A percentile compares a stretch with the other conserved stretches of the same genome.
These are phyloP conservation scores for Zea mays DNA, from an alignment of 176 grass and related monocot genomes.

Conservation along the genomic window DNA sequence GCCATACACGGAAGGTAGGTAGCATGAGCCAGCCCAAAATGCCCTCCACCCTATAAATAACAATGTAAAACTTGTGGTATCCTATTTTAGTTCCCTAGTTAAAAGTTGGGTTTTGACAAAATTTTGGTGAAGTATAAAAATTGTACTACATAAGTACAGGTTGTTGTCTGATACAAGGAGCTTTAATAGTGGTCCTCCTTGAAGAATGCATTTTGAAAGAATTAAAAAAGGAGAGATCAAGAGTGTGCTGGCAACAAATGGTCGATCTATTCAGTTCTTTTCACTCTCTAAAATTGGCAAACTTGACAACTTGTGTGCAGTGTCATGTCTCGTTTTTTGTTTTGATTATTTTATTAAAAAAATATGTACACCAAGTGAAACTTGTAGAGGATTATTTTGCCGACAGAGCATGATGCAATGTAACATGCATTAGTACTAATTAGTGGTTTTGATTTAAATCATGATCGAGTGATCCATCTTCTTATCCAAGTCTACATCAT, in stretches of 20 bases:
- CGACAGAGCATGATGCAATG: conserved; percentile 10
- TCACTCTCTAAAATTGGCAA: background rate
- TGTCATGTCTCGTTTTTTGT: background rate
- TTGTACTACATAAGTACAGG: background rate
- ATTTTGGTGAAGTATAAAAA: too few species aligned
- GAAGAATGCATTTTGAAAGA: conserved; percentile 1
- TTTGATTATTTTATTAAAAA: background rate
- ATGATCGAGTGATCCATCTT: conserved; percentile 21
- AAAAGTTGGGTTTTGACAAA: too few species aligned
- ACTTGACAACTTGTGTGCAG: too few species aligned
- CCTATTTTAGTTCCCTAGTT: too few species aligned
- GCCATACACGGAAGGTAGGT: too few species aligned
- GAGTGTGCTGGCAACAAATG: conserved; percentile 24
- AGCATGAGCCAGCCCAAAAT: too few species aligned
- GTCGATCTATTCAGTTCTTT: background rate
- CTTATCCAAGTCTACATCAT: conserved; percentile 24
- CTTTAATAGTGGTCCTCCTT: conserved; percentile 15
- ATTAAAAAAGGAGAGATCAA: background rate
- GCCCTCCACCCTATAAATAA: too few species aligned
- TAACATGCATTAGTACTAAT: background rate
- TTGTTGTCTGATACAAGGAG: background rate
- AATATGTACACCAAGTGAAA: background rate
- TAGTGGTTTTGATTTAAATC: background rate
- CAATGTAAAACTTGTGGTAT: too few species aligned
- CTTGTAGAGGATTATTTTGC: conserved; percentile 21